These are phyloP conservation scores for Claviceps sp. DNA, from an alignment of 2,329 filamentous ascomycete genomes.

Conservation along the genomic window DNA sequence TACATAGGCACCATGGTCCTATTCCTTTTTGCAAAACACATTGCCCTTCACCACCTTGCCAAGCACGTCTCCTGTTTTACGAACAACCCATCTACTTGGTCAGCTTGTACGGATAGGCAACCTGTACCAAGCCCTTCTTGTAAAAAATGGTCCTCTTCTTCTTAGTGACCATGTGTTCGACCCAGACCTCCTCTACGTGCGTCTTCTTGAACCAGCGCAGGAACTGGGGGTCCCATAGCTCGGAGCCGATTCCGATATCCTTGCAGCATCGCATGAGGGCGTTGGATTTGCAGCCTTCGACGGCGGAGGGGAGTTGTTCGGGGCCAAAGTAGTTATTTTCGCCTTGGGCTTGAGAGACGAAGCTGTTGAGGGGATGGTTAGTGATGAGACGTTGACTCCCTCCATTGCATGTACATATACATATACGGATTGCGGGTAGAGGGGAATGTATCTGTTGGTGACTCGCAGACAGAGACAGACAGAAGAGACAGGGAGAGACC, in stretches of 20 bases:
- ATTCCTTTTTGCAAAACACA: neutral
- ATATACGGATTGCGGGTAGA: neutral
- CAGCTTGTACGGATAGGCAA: slow-evolving; percentile 47
- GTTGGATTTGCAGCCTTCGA: slow-evolving; percentile 95
- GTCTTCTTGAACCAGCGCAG: slow-evolving; percentile 70
- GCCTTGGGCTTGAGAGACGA: slow-evolving; percentile 83
- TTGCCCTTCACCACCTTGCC: neutral
- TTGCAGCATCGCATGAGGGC: slow-evolving; percentile 98
- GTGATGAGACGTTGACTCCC: neutral
- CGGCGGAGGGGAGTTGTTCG: slow-evolving; percentile 83
- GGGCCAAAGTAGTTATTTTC: slow-evolving; percentile 89
- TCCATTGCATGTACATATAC: neutral
- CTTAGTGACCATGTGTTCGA: slow-evolving; percentile 76
- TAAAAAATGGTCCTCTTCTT: slow-evolving; percentile 81
- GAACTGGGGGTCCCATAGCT: slow-evolving; percentile 92
- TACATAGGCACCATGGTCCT: neutral
- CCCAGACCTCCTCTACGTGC: slow-evolving; percentile 69
- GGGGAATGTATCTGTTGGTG: neutral
- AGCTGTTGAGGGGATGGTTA: slow-evolving; percentile 33
- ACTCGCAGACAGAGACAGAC: neutral
- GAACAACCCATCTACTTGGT: slow-evolving; percentile 5
- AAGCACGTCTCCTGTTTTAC: no score
- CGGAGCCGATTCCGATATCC: slow-evolving; percentile 84
- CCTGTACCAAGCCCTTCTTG: slow-evolving; percentile 62
- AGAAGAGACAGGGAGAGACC: neutral